Conservation (phyloP, 1,284 basidiomycete genomes). For the Grifola frondosa region DNA sequence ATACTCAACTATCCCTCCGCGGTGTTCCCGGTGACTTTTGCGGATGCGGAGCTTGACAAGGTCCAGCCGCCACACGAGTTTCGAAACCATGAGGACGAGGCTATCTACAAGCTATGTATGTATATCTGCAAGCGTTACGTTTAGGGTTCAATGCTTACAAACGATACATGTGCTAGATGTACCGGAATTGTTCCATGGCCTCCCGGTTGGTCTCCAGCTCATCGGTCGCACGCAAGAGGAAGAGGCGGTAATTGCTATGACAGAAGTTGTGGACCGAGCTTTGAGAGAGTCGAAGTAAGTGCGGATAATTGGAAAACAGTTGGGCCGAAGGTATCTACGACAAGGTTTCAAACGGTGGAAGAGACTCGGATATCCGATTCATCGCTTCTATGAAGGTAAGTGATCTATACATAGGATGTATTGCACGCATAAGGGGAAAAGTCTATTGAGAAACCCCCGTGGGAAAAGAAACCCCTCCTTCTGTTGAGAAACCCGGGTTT, state of each 20-base stretch:
- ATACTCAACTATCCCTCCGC: conserved; percentile 45
- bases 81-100: conserved; percentile 41
- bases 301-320: no score
- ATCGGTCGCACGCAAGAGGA: conserved; percentile 50
- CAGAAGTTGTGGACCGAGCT: conserved; percentile 35
- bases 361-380: no score
- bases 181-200: conserved; percentile 42
- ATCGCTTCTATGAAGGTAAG: no score
- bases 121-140: no score
- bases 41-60: conserved; percentile 34
- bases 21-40: conserved; percentile 45
- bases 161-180: conserved; percentile 36
- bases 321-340: no score
- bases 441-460: no score
- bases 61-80: conserved; percentile 32
- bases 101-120: conserved; percentile 47
- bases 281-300: conserved; percentile 20
- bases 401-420: no score
- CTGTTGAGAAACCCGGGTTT: no score
- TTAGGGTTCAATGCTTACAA: background rate
- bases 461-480: no score
- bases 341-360: no score
- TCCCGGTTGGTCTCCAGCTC: conserved; percentile 51
- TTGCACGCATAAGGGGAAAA: no score
- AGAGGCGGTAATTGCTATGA: conserved; percentile 46